phyloP scores from a whole-genome alignment of 2,329 filamentous ascomycete species.

The Hypomyces rosellus region DNA sequence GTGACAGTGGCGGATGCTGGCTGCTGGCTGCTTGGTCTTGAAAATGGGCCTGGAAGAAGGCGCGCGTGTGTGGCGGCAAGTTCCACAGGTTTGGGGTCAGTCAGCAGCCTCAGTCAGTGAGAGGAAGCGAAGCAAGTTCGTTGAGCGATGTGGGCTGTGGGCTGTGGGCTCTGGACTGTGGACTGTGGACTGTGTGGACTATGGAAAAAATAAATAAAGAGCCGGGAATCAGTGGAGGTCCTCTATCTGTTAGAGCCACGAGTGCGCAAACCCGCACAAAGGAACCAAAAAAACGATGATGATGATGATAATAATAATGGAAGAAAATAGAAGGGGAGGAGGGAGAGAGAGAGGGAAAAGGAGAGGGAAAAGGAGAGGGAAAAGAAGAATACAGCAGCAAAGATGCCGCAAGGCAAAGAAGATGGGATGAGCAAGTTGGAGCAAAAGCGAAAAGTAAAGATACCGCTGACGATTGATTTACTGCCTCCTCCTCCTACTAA shows the following conservation, averaged over 20 bases:
- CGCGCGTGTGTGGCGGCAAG: constrained; percentile 12
- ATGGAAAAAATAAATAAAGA: not conserved
- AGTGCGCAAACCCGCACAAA: no score
- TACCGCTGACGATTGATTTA: not conserved
- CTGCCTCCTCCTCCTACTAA: no score
- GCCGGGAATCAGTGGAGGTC: not conserved
- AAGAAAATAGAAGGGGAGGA: not conserved
- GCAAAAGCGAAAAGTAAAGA: not conserved
- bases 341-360: not conserved
- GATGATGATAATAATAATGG: not conserved
- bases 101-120: not conserved
- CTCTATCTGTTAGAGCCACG: no score
- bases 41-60: not conserved
- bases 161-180: no score
- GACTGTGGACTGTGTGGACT: no score
- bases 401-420: not conserved
- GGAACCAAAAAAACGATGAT: not conserved
- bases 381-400: not conserved
- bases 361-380: no score
- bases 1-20: not conserved
- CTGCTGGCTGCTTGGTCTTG: not conserved
- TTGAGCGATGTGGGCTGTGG: not conserved
- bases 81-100: not conserved
- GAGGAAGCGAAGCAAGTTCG: not conserved
- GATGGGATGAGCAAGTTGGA: not conserved